Conservation (phyloP, 768 basidiomycete genomes). For the Pisolithus orientalis region DNA sequence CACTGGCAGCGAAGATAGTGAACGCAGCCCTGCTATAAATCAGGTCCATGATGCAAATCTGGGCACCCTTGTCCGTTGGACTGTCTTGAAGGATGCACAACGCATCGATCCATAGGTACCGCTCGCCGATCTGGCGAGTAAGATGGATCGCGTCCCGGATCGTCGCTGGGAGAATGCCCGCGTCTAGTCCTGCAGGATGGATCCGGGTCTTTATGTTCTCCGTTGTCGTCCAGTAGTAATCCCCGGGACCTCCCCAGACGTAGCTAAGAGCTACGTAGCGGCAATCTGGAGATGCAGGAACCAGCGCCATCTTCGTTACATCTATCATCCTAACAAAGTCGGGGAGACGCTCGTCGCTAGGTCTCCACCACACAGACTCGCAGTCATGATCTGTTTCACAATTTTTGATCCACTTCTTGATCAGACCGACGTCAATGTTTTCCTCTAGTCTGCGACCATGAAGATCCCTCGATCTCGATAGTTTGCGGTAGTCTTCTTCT, state of each 20-base stretch:
- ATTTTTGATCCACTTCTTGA: constrained; percentile 4
- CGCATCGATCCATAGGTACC: constrained; percentile 8
- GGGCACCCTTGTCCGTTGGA: neutral
- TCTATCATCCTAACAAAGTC: constrained; percentile 2
- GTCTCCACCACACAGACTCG: neutral
- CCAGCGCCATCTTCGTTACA: neutral
- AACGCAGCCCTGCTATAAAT: constrained; percentile 1
- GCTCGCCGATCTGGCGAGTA: neutral
- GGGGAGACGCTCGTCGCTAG: neutral
- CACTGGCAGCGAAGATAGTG: constrained; percentile 4
- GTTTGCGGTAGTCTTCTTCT: constrained; percentile 2
- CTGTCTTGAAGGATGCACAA: constrained; percentile 8
- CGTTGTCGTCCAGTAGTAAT: constrained; percentile 2
- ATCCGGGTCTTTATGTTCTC: neutral
- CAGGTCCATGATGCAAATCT: constrained; percentile 6
- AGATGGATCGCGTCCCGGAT: constrained; percentile 4
- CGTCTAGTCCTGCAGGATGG: neutral
- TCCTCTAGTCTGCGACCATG: constrained; percentile 3
- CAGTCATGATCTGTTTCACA: neutral
- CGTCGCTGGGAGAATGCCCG: neutral
- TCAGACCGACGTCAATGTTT: neutral
- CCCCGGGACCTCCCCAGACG: constrained; percentile 1
- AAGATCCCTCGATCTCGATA: constrained; percentile 3
- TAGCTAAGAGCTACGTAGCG: constrained; percentile 5
- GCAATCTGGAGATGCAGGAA: neutral